Conservation (phyloP, 2,329 filamentous ascomycete species). For the Whalleya microplaca region DNA sequence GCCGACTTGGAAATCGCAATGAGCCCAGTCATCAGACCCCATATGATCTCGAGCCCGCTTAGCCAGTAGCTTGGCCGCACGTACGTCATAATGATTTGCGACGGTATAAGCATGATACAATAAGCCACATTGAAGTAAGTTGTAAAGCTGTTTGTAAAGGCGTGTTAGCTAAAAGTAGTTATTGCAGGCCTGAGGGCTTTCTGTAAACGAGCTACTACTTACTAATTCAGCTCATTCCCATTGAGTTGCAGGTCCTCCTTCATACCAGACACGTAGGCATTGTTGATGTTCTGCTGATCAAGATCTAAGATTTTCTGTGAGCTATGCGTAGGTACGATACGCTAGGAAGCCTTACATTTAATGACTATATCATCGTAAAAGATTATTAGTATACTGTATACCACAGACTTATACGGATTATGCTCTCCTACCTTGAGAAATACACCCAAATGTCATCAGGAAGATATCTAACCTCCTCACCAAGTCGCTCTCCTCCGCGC, state of each 20-base stretch:
- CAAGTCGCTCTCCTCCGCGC: constrained; percentile 37
- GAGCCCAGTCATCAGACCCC: constrained; percentile 40
- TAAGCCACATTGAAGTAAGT: constrained; percentile 42
- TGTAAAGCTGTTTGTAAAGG: constrained; percentile 33
- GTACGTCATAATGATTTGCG: constrained; percentile 42
- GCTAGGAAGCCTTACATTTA: constrained; percentile 22
- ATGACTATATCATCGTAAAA: constrained; percentile 22
- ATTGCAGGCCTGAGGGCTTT: not conserved
- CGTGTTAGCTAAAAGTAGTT: not conserved
- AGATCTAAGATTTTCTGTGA: constrained; percentile 35
- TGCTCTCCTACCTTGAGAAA: constrained; percentile 37
- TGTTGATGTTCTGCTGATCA: constrained; percentile 39
- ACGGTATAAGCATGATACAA: constrained; percentile 41
- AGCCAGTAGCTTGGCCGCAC: constrained; percentile 42
- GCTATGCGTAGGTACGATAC: not conserved
- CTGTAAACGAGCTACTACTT: not conserved
- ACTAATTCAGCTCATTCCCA: constrained; percentile 37
- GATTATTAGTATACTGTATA: not conserved
- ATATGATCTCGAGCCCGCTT: constrained; percentile 38
- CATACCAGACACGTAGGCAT: constrained; percentile 44
- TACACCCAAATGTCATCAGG: constrained; percentile 41
- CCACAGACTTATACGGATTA: not conserved
- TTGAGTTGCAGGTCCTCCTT: constrained; percentile 35
- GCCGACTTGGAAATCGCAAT: constrained; percentile 38
- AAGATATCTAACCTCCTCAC: constrained; percentile 41